Conservation (phyloP, 2,329 filamentous ascomycete genomes). For the Epichloe coenophiala region DNA sequence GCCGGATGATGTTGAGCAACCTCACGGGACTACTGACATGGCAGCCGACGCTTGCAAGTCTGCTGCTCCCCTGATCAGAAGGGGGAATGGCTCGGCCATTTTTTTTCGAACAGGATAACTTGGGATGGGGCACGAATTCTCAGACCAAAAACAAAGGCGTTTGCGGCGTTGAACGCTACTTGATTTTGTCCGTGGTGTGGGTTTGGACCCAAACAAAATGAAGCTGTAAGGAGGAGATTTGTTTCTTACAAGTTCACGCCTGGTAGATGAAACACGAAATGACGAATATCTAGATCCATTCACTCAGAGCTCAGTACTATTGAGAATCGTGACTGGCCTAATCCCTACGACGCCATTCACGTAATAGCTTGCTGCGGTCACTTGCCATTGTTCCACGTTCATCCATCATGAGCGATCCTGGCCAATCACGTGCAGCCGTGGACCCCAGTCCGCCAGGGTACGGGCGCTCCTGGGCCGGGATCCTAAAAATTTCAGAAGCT, state of each 20-base stretch:
- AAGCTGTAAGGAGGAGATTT: background rate
- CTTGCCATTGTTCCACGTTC: background rate
- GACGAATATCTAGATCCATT: background rate
- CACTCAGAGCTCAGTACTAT: background rate
- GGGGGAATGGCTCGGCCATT: no score
- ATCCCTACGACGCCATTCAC: background rate
- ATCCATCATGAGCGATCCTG: background rate
- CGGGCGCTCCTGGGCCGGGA: background rate
- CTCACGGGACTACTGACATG: background rate
- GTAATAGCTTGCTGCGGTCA: background rate
- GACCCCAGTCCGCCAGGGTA: background rate
- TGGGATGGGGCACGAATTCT: background rate
- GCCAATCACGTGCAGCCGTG: background rate
- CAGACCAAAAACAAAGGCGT: background rate
- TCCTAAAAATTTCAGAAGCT: constrained; percentile 1
- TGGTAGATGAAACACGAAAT: background rate
- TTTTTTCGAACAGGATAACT: background rate
- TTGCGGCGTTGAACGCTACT: background rate
- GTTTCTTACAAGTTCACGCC: background rate
- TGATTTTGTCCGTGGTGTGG: background rate
- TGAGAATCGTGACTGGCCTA: background rate
- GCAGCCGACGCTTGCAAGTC: background rate
- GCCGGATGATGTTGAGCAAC: background rate
- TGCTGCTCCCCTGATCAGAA: background rate
- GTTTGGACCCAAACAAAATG: no score